Conservation (phyloP, 148 eudicot species). For the Amaranthus cruentus region DNA sequence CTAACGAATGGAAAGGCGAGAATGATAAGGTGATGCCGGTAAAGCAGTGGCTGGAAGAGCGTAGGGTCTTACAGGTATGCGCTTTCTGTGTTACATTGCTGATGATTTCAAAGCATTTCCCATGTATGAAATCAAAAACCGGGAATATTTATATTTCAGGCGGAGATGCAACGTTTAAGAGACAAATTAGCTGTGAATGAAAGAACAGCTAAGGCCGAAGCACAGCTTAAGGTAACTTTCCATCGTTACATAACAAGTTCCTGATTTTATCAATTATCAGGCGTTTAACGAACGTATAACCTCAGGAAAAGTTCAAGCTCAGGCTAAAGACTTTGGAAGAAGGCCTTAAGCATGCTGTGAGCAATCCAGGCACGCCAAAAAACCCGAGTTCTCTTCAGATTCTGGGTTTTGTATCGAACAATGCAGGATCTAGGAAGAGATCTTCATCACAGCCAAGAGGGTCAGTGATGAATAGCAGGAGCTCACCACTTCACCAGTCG, state of each 20-base stretch:
- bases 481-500: constrained; percentile 33
- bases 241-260: not conserved
- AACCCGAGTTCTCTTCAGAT: constrained; percentile 36
- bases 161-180: constrained; percentile 74
- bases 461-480: constrained; percentile 31
- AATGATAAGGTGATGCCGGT: constrained; percentile 93
- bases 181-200: constrained; percentile 72
- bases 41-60: constrained; percentile 87
- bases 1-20: constrained; percentile 97
- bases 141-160: constrained; percentile 33
- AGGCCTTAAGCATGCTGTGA: constrained; percentile 49
- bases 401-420: constrained; percentile 53
- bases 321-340: constrained; percentile 83
- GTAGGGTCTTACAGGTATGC: constrained; percentile 64
- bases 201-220: constrained; percentile 85
- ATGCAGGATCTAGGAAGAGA: constrained; percentile 46
- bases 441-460: constrained; percentile 68
- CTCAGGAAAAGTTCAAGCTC: constrained; percentile 77
- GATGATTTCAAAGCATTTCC: not conserved
- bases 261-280: not conserved
- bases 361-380: constrained; percentile 33
- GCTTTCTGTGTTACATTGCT: not conserved
- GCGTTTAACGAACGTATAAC: constrained; percentile 8
- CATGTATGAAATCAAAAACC: not conserved
- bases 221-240: constrained; percentile 66